Evolutionary conservation across 805 yeast genomes (phyloP).

Genomic region (Candida awuae): DNA sequence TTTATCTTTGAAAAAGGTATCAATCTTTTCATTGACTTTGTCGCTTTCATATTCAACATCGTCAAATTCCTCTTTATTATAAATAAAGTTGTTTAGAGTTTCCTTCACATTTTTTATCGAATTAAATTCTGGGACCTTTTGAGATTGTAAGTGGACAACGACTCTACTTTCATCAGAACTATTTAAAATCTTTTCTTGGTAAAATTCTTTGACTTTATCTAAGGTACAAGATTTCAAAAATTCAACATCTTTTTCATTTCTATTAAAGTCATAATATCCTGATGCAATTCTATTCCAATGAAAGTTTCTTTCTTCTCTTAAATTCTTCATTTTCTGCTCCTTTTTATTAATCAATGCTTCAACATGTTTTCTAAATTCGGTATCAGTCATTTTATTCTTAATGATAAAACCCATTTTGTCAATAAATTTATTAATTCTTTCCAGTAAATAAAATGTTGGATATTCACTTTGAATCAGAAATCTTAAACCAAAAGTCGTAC

Average conservation of each 20-base stretch:
- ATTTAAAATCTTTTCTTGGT: slow-evolving; percentile 33
- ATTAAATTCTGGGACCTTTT: slow-evolving; percentile 22
- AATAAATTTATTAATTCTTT: slow-evolving; percentile 66
- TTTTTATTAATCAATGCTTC: slow-evolving; percentile 60
- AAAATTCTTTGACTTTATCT: slow-evolving; percentile 49
- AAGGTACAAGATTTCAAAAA: slow-evolving; percentile 42
- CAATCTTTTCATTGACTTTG: slow-evolving; percentile 12
- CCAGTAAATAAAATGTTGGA: slow-evolving; percentile 62
- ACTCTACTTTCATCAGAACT: slow-evolving; percentile 31
- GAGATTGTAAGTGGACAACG: slow-evolving; percentile 60
- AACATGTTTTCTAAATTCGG: slow-evolving; percentile 62
- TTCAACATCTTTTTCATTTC: slow-evolving; percentile 49
- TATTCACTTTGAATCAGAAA: slow-evolving; percentile 80
- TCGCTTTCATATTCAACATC: slow-evolving; percentile 21
- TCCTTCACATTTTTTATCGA: slow-evolving; percentile 20
- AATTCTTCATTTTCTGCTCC: slow-evolving; percentile 64
- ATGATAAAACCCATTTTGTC: slow-evolving; percentile 35
- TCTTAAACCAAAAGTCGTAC: slow-evolving; percentile 67
- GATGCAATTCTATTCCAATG: slow-evolving; percentile 61
- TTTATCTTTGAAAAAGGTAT: slow-evolving; percentile 7
- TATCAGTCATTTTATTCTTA: slow-evolving; percentile 41
- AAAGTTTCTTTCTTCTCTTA: slow-evolving; percentile 64
- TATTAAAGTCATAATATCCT: slow-evolving; percentile 73
- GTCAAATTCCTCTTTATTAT: slow-evolving; percentile 22
- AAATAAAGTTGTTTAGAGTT: slow-evolving; percentile 25